Conservation (phyloP, 345 rosid genomes). For the Populus nigra region DNA sequence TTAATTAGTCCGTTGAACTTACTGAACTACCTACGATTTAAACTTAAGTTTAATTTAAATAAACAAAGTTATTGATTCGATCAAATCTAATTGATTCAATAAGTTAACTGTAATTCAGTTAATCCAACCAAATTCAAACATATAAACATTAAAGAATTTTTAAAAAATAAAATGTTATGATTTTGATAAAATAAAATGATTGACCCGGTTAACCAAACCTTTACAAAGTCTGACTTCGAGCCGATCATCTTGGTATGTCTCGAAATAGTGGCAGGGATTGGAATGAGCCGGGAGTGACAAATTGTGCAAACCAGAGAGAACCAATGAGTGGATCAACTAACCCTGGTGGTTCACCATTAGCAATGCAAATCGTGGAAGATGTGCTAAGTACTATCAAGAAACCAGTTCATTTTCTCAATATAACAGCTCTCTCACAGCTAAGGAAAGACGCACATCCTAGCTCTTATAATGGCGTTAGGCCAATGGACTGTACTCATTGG, state of each 20-base stretch:
- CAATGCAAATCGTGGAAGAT: constrained; percentile 39
- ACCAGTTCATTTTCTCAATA: constrained; percentile 52
- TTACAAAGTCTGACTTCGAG: no score
- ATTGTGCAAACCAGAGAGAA: constrained; percentile 42
- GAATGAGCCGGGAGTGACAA: constrained; percentile 49
- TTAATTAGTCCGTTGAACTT: no score
- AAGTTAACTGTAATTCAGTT: no score
- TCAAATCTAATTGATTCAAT: no score
- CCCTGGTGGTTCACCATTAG: constrained; percentile 35
- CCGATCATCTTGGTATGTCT: neutral
- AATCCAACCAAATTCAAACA: no score
- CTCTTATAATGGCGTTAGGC: constrained; percentile 42
- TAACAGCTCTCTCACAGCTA: constrained; percentile 59
- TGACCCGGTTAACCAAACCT: no score
- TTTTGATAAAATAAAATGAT: no score
- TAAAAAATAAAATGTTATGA: no score
- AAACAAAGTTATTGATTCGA: rapidly evolving
- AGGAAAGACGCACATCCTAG: constrained; percentile 71
- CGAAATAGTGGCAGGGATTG: constrained; percentile 47
- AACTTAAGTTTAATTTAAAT: no score
- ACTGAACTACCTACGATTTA: no score
- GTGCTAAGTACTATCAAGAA: constrained; percentile 36
- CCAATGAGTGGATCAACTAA: constrained; percentile 43
- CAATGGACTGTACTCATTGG: constrained; percentile 80
- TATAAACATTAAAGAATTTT: no score